A percentile compares a stretch with the other conserved stretches of the same genome.
phyloP scores from a whole-genome alignment of 441 rosid genomes.

The Croton laevigatus region DNA sequence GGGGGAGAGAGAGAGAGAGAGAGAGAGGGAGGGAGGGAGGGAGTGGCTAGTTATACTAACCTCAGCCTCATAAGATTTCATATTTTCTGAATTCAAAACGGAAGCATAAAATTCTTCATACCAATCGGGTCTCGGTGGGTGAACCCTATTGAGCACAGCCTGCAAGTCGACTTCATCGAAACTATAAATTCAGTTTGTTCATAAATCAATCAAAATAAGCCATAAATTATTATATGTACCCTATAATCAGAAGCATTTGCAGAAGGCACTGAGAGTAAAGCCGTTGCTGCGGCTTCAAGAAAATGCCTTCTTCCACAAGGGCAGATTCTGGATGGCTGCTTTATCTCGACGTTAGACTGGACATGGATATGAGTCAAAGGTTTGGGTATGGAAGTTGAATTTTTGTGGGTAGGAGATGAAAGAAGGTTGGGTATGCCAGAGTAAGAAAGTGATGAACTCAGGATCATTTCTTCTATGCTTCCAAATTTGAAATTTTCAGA shows the following conservation, averaged over 20 bases:
- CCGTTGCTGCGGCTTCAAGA: conserved; percentile 35
- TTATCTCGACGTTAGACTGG: neutral
- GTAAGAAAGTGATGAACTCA: neutral
- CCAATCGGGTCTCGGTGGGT: conserved; percentile 80
- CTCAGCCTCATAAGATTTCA: conserved; percentile 71
- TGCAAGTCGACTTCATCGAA: conserved; percentile 13
- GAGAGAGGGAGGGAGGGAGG: no score
- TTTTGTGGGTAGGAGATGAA: conserved; percentile 6
- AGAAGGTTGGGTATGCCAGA: neutral
- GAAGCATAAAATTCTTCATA: conserved; percentile 72
- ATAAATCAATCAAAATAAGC: neutral
- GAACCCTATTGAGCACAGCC: conserved; percentile 51
- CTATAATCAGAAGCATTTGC: conserved; percentile 36
- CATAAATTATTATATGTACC: conserved; percentile 26
- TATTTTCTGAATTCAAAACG: conserved; percentile 35
- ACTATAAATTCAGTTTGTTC: neutral
- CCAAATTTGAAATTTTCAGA: no score
- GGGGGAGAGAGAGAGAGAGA: no score
- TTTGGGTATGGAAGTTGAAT: neutral
- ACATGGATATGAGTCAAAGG: neutral
- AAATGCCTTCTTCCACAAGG: conserved; percentile 54
- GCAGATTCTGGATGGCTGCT: conserved; percentile 25
- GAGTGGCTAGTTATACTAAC: conserved; percentile 28
- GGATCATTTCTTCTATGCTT: conserved; percentile 1
- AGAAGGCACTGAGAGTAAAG: conserved; percentile 33